Conservation (phyloP, 352 stramenopile genomes). For the Blastocystis hominis region DNA sequence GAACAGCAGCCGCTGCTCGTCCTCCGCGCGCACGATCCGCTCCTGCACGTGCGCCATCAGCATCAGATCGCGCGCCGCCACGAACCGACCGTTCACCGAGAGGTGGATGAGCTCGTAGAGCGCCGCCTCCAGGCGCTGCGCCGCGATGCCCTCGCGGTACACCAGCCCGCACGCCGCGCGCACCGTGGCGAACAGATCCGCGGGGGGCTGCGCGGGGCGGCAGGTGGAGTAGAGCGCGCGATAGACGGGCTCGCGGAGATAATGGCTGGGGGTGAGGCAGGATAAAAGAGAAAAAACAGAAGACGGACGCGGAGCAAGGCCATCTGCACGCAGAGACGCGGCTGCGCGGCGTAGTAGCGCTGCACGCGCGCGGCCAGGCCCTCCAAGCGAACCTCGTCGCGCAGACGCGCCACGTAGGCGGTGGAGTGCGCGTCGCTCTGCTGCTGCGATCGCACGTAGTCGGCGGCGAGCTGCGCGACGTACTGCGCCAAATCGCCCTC, state of each 20-base stretch:
- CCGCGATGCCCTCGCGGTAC: background rate
- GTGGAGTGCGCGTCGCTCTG: background rate
- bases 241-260: background rate
- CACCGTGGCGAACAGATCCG: background rate
- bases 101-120: constrained; percentile 95
- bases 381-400: background rate
- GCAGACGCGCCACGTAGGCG: background rate
- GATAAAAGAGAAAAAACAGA: background rate
- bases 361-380: background rate
- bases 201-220: background rate
- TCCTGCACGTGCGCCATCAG: constrained; percentile 96
- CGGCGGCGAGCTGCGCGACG: background rate
- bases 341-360: background rate
- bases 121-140: constrained; percentile 72
- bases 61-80: constrained; percentile 90
- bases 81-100: constrained; percentile 91
- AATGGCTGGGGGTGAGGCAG: background rate
- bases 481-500: background rate
- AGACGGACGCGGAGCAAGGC: background rate
- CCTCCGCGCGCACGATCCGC: constrained; percentile 79
- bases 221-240: background rate
- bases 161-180: background rate
- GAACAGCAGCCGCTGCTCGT: constrained; percentile 91
- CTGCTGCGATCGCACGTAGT: background rate
- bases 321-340: background rate